phyloP scores from a whole-genome alignment of 2,329 filamentous ascomycete species.

The Alternaria postmessia region DNA sequence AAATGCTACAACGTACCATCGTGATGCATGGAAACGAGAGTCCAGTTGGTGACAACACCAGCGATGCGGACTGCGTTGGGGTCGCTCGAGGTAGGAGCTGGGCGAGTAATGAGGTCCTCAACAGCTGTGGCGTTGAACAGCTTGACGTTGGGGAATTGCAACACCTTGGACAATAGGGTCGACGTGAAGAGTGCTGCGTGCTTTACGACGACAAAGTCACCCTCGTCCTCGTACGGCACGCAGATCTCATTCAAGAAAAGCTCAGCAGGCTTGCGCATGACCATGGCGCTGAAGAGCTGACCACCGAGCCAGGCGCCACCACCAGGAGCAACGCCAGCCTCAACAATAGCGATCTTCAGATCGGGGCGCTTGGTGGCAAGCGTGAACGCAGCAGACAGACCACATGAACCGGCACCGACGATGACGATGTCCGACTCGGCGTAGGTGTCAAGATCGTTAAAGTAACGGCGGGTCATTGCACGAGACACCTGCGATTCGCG shows the following conservation, averaged over 20 bases:
- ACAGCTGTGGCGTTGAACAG: conserved; percentile 95
- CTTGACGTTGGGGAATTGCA: conserved; percentile 89
- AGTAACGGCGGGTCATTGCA: conserved; percentile 94
- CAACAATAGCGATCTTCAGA: conserved; percentile 89
- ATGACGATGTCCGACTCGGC: conserved; percentile 96
- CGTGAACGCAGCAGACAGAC: conserved; percentile 83
- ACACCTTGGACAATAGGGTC: conserved; percentile 82
- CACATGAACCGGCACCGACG: conserved; percentile 87
- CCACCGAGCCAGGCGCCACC: conserved; percentile 93
- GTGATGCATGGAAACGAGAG: conserved; percentile 75
- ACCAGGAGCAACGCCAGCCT: conserved; percentile 83
- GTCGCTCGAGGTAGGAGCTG: conserved; percentile 51
- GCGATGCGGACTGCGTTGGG: conserved; percentile 73
- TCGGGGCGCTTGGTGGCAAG: conserved; percentile 85
- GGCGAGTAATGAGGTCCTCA: conserved; percentile 89
- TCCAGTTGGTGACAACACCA: conserved; percentile 96
- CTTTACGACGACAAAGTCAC: conserved; percentile 89
- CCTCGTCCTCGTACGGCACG: conserved; percentile 87
- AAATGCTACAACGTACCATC: conserved; percentile 24
- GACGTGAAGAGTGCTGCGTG: conserved; percentile 92
- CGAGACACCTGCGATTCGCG: conserved; percentile 91
- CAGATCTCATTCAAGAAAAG: conserved; percentile 82
- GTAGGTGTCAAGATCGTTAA: conserved; percentile 84
- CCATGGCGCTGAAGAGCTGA: conserved; percentile 94
- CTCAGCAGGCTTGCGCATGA: conserved; percentile 92